phyloP scores from a whole-genome alignment of 2,329 filamentous ascomycete species.

The Ceratocystis albifundus region DNA sequence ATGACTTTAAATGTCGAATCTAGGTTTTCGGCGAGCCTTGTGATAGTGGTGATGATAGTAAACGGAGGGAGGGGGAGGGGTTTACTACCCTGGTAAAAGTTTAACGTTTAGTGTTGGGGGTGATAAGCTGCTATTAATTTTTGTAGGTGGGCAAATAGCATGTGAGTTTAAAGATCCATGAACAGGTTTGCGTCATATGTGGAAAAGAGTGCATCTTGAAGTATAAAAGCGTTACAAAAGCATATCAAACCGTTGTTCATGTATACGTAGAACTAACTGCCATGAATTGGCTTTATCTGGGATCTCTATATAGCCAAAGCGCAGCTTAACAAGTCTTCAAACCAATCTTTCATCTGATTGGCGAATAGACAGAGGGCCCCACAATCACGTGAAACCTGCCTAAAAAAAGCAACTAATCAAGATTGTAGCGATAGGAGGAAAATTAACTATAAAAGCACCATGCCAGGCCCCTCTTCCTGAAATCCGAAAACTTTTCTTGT shows the following conservation, averaged over 20 bases:
- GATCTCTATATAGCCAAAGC: slow-evolving; percentile 10
- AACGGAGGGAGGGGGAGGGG: too few relatives aligned
- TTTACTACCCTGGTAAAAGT: too few relatives aligned
- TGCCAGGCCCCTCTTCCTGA: not conserved
- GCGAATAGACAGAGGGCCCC: not conserved
- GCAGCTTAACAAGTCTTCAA: not conserved
- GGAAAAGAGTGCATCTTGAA: too few relatives aligned
- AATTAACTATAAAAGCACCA: slow-evolving; percentile 18
- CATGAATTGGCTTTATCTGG: not conserved
- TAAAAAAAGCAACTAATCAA: not conserved
- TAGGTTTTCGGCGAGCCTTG: too few relatives aligned
- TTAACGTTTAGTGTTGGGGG: too few relatives aligned
- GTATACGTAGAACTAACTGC: not conserved
- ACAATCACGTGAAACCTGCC: slow-evolving; percentile 7
- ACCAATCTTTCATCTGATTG: not conserved
- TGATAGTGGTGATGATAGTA: too few relatives aligned
- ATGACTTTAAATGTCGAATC: too few relatives aligned
- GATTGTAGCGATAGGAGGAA: not conserved
- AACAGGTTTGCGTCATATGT: not conserved
- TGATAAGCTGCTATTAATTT: too few relatives aligned
- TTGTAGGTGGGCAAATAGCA: too few relatives aligned
- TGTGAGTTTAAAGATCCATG: too few relatives aligned
- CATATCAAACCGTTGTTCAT: too few relatives aligned
- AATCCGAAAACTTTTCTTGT: slow-evolving; percentile 8
- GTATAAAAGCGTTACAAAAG: too few relatives aligned